Evolutionary conservation across 306 rosid species (phyloP), one percentile per base, ranked within the genome.

Genomic region (Fagus sylvatica): DNA sequence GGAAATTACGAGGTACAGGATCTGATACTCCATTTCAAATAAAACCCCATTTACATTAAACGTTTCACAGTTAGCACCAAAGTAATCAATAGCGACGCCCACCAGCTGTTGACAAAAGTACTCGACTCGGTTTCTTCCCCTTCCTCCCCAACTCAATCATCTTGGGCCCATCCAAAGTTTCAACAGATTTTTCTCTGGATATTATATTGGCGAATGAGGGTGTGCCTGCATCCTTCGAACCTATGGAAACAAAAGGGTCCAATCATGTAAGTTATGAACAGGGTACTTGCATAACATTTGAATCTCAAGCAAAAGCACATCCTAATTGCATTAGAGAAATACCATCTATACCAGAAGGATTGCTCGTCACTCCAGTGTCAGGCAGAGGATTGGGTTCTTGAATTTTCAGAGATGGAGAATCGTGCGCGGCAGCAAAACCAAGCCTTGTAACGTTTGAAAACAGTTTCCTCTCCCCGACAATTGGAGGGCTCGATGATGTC

Each of bases 361-460:
- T 88, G 30, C 76, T 56, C 16, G 48, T 70, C 22, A 34, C 72
- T 69, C 75, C 78, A 65, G 71, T 80, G 42, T 61, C 72, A 34
- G 74, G 76, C 60, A 34, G 59, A 69, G 86, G 75, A 76, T 73
- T 84, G 32, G 82, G 83, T 74, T 89, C 97, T 83, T 87, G 97
- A 53, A 82, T 76, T 82, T 85, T 93, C 75, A 95, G 79, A 81
- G 91, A 72, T 28, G 97, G 97, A 79, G 97, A 92, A 82, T 93
- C 98, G 67, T 95, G 98, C n/a, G 60, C 98, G 36, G 98, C 98
- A 67, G 98, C 98, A 77, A 92, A 95, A 74, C 98, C 98, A 69
- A 92, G 93, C 84, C 78, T 87, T 1, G 98, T 91, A 68, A 95
- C 98, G 61, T 75, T 95, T 13, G 98, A 95, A 76, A 95, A 95